phyloP scores from a whole-genome alignment of 2,329 filamentous ascomycete genomes.

The Trichophyton mentagrophytes region DNA sequence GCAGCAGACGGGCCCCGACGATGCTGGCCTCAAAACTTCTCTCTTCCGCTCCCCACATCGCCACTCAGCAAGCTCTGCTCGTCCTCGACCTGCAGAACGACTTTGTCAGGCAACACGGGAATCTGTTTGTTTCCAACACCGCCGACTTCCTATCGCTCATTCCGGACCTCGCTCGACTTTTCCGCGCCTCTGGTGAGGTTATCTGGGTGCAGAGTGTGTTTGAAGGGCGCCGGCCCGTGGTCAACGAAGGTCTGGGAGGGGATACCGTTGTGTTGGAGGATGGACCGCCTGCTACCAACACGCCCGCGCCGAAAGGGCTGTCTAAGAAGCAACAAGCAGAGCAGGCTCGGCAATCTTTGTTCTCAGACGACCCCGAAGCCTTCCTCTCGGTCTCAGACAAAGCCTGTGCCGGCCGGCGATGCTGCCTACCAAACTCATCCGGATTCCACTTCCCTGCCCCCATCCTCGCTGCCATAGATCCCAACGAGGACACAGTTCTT shows the following conservation, averaged over 20 bases:
- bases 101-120: conserved; percentile 58
- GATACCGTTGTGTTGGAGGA: conserved; percentile 31
- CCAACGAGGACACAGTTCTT: conserved; percentile 41
- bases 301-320: not conserved
- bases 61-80: conserved; percentile 58
- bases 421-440: conserved; percentile 28
- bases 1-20: not conserved
- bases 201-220: conserved; percentile 78
- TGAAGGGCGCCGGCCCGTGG: conserved; percentile 46
- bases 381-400: conserved; percentile 25
- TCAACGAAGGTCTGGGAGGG: conserved; percentile 39
- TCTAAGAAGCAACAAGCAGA: not conserved
- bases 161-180: conserved; percentile 53
- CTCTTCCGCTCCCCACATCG: conserved; percentile 24
- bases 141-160: conserved; percentile 56
- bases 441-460: conserved; percentile 40
- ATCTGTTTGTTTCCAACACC: conserved; percentile 52
- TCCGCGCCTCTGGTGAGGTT: conserved; percentile 59
- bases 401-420: conserved; percentile 19
- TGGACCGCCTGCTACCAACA: not conserved
- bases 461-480: conserved; percentile 39
- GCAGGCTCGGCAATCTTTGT: not conserved
- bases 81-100: conserved; percentile 85
- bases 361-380: conserved; percentile 29
- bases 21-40: conserved; percentile 11